phyloP scores from a whole-genome alignment of 2,329 filamentous ascomycete species.

The Xylaria sp. region DNA sequence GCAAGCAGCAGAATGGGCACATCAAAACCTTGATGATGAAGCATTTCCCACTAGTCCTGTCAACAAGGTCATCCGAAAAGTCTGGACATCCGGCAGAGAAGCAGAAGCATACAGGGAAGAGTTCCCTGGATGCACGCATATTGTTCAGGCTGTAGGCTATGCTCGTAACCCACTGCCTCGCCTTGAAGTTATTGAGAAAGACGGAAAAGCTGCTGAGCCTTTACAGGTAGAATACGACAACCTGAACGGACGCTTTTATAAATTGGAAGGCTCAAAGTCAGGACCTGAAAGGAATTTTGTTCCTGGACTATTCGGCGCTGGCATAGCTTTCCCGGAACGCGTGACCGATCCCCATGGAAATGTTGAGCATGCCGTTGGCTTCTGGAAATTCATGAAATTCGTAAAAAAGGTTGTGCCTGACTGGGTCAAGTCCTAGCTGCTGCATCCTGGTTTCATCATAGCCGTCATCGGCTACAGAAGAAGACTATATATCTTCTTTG shows the following conservation, averaged over 20 bases:
- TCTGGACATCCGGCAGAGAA: slow-evolving; percentile 52
- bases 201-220: slow-evolving; percentile 41
- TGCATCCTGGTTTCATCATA: neutral
- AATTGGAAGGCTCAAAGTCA: slow-evolving; percentile 41
- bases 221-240: slow-evolving; percentile 42
- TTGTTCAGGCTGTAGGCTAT: slow-evolving; percentile 67
- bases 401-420: slow-evolving; percentile 58
- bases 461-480: neutral
- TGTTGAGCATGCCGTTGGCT: slow-evolving; percentile 65
- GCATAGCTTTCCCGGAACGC: slow-evolving; percentile 67
- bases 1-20: slow-evolving; percentile 63
- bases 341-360: slow-evolving; percentile 67
- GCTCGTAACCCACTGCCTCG: slow-evolving; percentile 55
- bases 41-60: slow-evolving; percentile 52
- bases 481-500: neutral
- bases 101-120: slow-evolving; percentile 50
- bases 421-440: slow-evolving; percentile 47
- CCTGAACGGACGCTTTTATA: slow-evolving; percentile 52
- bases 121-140: slow-evolving; percentile 56
- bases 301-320: slow-evolving; percentile 63
- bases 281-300: slow-evolving; percentile 46
- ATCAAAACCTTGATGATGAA: slow-evolving; percentile 61
- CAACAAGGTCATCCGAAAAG: slow-evolving; percentile 52
- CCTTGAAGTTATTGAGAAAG: slow-evolving; percentile 39
- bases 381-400: slow-evolving; percentile 71